Percentiles rank a stretch among this genome's conserved stretches.
These are phyloP conservation scores for Lactifluus volemus DNA, from an alignment of 768 basidiomycete species.

Conservation along the genomic window DNA sequence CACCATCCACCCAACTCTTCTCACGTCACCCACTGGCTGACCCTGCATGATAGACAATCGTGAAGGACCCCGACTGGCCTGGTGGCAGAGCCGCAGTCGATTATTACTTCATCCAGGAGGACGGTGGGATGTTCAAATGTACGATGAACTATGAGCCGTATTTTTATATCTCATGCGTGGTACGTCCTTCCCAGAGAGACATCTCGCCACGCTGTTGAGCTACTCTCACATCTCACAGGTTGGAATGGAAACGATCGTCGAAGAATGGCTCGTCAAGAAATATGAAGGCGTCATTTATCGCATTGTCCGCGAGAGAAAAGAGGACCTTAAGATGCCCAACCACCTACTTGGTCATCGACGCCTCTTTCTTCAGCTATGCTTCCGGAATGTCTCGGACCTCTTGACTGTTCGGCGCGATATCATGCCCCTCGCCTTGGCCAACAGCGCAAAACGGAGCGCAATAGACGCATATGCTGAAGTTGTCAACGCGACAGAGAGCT, in stretches of 20 bases:
- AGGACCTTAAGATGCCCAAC: conserved; percentile 92
- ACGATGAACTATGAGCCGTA: conserved; percentile 93
- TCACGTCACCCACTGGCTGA: background rate
- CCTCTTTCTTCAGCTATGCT: conserved; percentile 80
- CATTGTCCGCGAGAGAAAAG: conserved; percentile 75
- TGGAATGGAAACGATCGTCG: conserved; percentile 81
- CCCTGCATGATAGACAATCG: conserved; percentile 49
- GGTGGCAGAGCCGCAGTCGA: conserved; percentile 88
- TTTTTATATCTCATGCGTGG: conserved; percentile 89
- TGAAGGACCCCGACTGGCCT: conserved; percentile 80
- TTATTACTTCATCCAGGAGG: conserved; percentile 95
- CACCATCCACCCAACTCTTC: background rate
- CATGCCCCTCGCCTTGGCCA: conserved; percentile 81
- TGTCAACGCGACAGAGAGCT: conserved; percentile 57
- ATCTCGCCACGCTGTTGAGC: background rate
- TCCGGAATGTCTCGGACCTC: conserved; percentile 90
- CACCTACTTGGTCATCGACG: conserved; percentile 93
- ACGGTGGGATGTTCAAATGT: conserved; percentile 93
- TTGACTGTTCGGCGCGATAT: conserved; percentile 81
- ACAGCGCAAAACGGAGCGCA: conserved; percentile 87
- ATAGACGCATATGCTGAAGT: conserved; percentile 98
- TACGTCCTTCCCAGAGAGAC: conserved; percentile 27
- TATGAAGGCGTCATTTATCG: conserved; percentile 83
- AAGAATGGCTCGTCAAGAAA: conserved; percentile 92
- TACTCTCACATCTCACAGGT: conserved; percentile 34